These are phyloP conservation scores for Gardenia jasminoides DNA, from an alignment of 257 asterid genomes.

Conservation along the genomic window DNA sequence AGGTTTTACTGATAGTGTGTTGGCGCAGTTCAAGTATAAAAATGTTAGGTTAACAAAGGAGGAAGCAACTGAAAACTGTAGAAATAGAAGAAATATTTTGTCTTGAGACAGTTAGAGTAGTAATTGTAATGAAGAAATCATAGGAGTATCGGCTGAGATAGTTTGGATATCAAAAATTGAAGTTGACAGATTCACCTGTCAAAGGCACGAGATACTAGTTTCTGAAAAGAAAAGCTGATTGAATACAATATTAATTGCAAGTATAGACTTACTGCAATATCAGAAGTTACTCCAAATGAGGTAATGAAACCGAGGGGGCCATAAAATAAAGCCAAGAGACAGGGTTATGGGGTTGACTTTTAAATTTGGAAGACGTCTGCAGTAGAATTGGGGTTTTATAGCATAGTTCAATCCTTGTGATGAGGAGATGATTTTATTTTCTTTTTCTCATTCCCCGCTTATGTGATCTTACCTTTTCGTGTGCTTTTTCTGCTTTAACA, in stretches of 20 bases:
- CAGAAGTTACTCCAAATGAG: not conserved
- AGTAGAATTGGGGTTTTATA: not conserved
- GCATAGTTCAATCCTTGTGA: not conserved
- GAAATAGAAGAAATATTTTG: not conserved
- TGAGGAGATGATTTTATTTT: not conserved
- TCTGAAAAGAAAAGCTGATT: not conserved
- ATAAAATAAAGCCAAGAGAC: not conserved
- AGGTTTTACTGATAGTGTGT: not conserved
- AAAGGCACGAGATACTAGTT: not conserved
- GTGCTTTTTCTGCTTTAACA: not conserved
- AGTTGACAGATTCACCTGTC: not conserved
- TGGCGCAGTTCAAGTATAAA: not conserved
- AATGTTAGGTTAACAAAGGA: not conserved
- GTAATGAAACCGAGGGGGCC: not conserved
- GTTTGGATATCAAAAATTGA: not conserved
- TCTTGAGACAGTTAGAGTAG: not conserved
- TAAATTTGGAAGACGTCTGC: not conserved
- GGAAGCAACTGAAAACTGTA: not conserved
- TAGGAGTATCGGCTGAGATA: not conserved
- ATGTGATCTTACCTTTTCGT: not conserved
- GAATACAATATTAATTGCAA: not conserved
- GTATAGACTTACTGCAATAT: not conserved
- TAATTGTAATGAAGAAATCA: not conserved
- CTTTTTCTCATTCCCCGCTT: not conserved
- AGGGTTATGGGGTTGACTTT: not conserved